Base-by-base conservation (phyloP, 139 green algal species). In the Chlamydomonas incerta region DNA sequence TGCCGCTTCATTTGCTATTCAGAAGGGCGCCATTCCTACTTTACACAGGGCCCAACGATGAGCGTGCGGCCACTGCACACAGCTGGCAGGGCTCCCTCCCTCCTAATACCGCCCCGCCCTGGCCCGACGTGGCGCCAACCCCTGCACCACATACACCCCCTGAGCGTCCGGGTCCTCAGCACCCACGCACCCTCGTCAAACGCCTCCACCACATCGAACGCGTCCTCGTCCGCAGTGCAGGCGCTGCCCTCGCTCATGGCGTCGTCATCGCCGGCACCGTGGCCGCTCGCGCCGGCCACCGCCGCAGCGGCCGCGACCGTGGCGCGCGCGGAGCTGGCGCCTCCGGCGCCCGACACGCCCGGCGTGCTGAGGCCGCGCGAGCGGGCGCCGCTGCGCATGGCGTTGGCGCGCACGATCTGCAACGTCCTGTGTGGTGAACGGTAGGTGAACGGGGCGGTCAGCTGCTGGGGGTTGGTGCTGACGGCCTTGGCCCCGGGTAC, bases 161-260 rank as follows among this genome's bases (percentile, higher is more conserved):
- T n/a, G n/a, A n/a, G n/a, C n/a, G n/a, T n/a, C n/a, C n/a, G n/a
- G n/a, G n/a, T n/a, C n/a, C n/a, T n/a, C n/a, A n/a, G n/a, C n/a
- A n/a, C n/a, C n/a, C n/a, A n/a, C 80, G 37, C 67, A 85, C 80
- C 85, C 29, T 89, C 85, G 33, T 89, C 85, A 77, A 89, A 89
- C 31, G 85, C 62, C 60, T 89, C 85, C 29, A 80, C 75, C 24
- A 89, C 85, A 35, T 89, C 85, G n/a, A 89, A 89, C 26, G 85
- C 77, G 52, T 89, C 85, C 76, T 89, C 85, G 20, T 89, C 85
- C 2, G 85, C 85, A 14, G 85, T 89, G 60, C 79, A 73, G 17
- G 80, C 74, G 47, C 74, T 85, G 52, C n/a, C 57, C 6, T 81
- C 74, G 24, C 74, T 85, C 28, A 17, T 37, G 34, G 55, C 74